These are phyloP conservation scores for Scolecobasidium constrictum DNA, from an alignment of 2,329 filamentous ascomycete species.

Conservation along the genomic window DNA sequence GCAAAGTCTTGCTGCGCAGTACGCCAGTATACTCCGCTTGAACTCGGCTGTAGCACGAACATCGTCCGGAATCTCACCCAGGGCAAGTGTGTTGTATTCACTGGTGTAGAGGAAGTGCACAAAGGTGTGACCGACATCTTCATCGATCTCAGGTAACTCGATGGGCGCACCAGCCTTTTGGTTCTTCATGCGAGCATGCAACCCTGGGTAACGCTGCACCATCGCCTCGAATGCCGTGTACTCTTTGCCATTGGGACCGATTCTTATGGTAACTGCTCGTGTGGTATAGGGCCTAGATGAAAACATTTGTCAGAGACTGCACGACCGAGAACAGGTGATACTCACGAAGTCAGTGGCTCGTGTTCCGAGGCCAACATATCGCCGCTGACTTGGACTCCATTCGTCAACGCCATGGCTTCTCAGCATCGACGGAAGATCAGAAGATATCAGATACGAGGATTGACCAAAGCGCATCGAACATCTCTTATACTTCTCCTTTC, in stretches of 20 bases:
- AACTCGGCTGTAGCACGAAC: not conserved
- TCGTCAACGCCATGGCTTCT: not conserved
- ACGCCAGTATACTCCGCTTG: not conserved
- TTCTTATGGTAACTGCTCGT: not conserved
- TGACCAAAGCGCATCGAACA: no score
- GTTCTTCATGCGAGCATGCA: not conserved
- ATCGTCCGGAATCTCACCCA: not conserved
- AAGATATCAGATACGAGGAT: no score
- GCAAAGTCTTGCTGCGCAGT: not conserved
- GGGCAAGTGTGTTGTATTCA: not conserved
- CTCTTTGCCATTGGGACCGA: no score
- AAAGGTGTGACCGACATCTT: not conserved
- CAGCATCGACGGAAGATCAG: no score
- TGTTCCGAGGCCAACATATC: not conserved
- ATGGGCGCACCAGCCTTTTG: not conserved
- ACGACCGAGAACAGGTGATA: no score
- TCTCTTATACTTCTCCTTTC: no score
- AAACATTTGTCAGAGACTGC: not conserved
- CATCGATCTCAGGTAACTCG: not conserved
- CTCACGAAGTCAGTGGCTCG: not conserved
- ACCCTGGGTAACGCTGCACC: not conserved
- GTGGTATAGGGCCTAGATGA: not conserved
- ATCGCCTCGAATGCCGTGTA: not conserved
- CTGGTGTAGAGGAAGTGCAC: not conserved
- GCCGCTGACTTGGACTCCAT: not conserved